These are phyloP conservation scores for Lasiodiplodia hormozganensis DNA, from an alignment of 2,329 filamentous ascomycete species.

Conservation along the genomic window DNA sequence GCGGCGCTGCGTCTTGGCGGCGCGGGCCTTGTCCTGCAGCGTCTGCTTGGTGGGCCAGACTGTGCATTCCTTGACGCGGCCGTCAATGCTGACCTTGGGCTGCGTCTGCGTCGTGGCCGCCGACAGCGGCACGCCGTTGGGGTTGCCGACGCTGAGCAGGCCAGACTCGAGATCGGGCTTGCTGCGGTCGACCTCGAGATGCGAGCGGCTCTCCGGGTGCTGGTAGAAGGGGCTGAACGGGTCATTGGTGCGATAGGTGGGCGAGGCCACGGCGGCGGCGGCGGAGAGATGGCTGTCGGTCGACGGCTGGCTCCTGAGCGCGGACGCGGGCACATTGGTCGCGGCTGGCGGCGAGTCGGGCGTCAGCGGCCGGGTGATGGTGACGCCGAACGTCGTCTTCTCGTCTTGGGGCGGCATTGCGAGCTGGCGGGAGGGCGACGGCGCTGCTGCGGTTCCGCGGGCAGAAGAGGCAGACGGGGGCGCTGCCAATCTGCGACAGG, in stretches of 20 bases:
- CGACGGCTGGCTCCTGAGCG: conserved; percentile 22
- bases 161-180: conserved; percentile 36
- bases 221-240: conserved; percentile 57
- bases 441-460: background rate
- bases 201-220: conserved; percentile 46
- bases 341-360: conserved; percentile 17
- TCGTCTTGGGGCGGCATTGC: conserved; percentile 23
- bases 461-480: conserved; percentile 13
- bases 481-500: conserved; percentile 20
- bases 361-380: conserved; percentile 26
- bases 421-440: background rate
- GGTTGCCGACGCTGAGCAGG: conserved; percentile 50
- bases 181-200: conserved; percentile 29
- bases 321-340: background rate
- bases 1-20: conserved; percentile 44
- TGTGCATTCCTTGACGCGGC: conserved; percentile 55
- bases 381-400: conserved; percentile 30
- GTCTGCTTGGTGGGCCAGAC: conserved; percentile 60
- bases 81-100: conserved; percentile 50
- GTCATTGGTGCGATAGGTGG: conserved; percentile 42
- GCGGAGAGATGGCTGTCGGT: conserved; percentile 19
- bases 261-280: conserved; percentile 5
- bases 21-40: conserved; percentile 51
- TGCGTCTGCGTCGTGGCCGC: conserved; percentile 48
- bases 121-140: conserved; percentile 43